Percentiles rank a stretch among this genome's conserved stretches.
Conservation (phyloP, 2,329 filamentous ascomycete species). For the Lachnellula occidentalis region DNA sequence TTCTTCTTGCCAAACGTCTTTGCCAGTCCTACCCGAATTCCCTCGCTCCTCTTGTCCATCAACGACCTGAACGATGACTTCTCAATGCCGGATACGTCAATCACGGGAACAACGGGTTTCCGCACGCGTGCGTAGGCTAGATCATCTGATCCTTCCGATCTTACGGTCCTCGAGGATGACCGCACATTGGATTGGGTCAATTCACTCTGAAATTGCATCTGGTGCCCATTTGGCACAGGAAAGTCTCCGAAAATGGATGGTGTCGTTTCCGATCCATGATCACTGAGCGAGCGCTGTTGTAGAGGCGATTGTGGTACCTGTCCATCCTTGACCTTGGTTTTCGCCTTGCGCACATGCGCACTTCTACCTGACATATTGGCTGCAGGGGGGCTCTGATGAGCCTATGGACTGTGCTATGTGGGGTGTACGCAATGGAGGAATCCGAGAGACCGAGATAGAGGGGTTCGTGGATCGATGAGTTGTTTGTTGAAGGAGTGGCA, state of each 20-base stretch:
- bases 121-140: conserved; percentile 15
- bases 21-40: conserved; percentile 46
- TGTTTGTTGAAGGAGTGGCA: neutral
- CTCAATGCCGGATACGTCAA: conserved; percentile 48
- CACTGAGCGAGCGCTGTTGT: neutral
- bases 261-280: conserved; percentile 9
- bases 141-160: conserved; percentile 3
- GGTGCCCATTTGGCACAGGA: conserved; percentile 11
- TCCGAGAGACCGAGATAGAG: neutral
- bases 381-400: too few species aligned
- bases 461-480: neutral
- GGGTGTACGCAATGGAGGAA: neutral
- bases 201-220: conserved; percentile 6
- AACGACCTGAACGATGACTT: conserved; percentile 47
- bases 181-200: neutral
- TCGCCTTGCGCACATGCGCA: conserved; percentile 54
- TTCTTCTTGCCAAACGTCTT: conserved; percentile 48
- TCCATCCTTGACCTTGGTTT: conserved; percentile 38
- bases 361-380: conserved; percentile 51
- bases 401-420: neutral
- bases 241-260: conserved; percentile 14
- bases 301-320: neutral
- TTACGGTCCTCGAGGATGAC: conserved; percentile 4
- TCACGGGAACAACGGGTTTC: conserved; percentile 16
- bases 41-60: conserved; percentile 52